These are phyloP conservation scores for Batkoa obscura DNA, from an alignment of 371 early-diverging fungal species.

Conservation along the genomic window DNA sequence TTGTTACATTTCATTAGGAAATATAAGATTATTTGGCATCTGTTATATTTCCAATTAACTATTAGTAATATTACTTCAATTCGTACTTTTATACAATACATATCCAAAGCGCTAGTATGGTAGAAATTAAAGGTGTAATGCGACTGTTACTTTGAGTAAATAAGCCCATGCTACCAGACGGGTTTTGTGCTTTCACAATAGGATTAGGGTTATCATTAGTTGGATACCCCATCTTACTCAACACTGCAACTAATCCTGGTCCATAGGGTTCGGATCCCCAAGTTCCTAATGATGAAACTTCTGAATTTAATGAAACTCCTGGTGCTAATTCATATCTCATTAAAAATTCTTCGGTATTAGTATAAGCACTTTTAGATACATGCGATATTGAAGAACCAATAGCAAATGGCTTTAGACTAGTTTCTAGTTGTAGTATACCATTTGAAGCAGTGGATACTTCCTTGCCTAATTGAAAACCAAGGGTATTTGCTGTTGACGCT, in stretches of 20 bases:
- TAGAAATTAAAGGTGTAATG: too few relatives aligned
- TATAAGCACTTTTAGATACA: constrained; percentile 18
- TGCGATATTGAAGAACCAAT: constrained; percentile 32
- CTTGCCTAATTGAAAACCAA: constrained; percentile 4
- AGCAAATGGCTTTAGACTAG: constrained; percentile 13
- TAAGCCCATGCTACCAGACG: too few relatives aligned
- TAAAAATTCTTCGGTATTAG: constrained; percentile 23
- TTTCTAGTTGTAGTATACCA: constrained; percentile 12
- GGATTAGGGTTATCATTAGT: constrained; percentile 5
- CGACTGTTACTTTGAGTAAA: too few relatives aligned
- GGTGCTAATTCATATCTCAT: constrained; percentile 17
- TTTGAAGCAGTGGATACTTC: neutral
- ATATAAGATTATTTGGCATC: too few relatives aligned
- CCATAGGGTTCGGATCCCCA: constrained; percentile 6
- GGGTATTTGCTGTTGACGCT: constrained; percentile 5
- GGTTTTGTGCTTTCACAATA: too few relatives aligned
- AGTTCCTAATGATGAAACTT: neutral
- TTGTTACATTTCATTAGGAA: too few relatives aligned
- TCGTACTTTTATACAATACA: too few relatives aligned
- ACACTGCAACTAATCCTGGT: neutral
- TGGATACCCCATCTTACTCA: constrained; percentile 5
- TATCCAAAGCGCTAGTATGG: too few relatives aligned
- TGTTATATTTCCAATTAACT: too few relatives aligned
- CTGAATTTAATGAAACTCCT: neutral
- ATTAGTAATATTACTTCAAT: too few relatives aligned